A percentile compares a stretch with the other conserved stretches of the same genome.
Evolutionary conservation across 768 basidiomycete species (phyloP).

Genomic region (Trametes punicea): DNA sequence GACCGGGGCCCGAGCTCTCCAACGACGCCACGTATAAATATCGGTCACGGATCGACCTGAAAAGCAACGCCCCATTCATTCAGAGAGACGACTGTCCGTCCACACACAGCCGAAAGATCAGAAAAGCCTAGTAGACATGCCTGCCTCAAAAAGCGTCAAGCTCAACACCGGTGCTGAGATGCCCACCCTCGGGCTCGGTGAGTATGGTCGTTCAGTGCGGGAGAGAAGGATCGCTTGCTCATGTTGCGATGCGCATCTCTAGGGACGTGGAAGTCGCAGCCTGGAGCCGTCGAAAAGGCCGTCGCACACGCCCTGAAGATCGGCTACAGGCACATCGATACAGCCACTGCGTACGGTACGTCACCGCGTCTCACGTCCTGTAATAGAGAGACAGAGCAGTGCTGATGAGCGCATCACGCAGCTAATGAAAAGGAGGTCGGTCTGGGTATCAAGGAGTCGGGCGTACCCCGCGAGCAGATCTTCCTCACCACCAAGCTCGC

Average conservation of each 20-base stretch:
- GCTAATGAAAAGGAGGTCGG: constrained; percentile 82
- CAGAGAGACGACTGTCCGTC: background rate
- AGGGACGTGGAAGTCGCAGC: constrained; percentile 79
- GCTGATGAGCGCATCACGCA: constrained; percentile 2
- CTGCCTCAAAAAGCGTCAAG: constrained; percentile 40
- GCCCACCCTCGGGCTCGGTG: constrained; percentile 70
- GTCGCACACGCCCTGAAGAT: constrained; percentile 69
- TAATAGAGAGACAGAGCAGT: background rate
- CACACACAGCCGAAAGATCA: background rate
- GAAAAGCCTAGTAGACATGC: constrained; percentile 37
- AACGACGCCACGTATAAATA: background rate
- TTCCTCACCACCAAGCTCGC: constrained; percentile 80
- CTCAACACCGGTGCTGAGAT: constrained; percentile 79
- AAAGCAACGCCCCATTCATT: background rate
- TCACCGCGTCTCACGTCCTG: background rate
- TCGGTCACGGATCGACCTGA: background rate
- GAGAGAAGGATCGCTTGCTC: background rate
- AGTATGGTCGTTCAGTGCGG: constrained; percentile 8
- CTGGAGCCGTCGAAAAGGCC: constrained; percentile 69
- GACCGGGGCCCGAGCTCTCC: background rate
- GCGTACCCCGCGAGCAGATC: constrained; percentile 66
- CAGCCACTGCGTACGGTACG: constrained; percentile 57
- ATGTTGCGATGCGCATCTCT: background rate
- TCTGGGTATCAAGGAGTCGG: constrained; percentile 70
- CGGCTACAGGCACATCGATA: constrained; percentile 76